Conservation (phyloP, 202 grass and related monocot species). For the Cymbopogon flexuosus region DNA sequence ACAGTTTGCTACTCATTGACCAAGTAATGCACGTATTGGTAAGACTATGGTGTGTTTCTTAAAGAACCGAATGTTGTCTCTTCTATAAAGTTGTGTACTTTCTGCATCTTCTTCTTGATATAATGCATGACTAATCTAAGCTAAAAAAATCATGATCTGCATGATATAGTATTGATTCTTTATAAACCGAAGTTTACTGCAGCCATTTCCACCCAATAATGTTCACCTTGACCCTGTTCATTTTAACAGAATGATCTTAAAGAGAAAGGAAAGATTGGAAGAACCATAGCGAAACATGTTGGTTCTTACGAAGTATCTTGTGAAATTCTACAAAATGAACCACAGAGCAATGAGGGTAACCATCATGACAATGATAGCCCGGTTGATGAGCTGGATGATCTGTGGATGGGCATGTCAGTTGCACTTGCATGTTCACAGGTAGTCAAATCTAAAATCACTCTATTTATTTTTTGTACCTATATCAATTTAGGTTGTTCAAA, state of each 20-base stretch:
- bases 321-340: slow-evolving; percentile 27
- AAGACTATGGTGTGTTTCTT: neutral
- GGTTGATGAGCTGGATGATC: slow-evolving; percentile 52
- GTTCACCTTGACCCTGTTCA: slow-evolving; percentile 25
- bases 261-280: slow-evolving; percentile 15
- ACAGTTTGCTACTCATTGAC: neutral
- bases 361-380: neutral
- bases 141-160: neutral
- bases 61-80: slow-evolving; percentile 1
- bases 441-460: slow-evolving; percentile 5
- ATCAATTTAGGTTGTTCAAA: neutral
- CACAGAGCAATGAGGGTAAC: slow-evolving; percentile 13
- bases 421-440: slow-evolving; percentile 72
- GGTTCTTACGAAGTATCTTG: slow-evolving; percentile 32
- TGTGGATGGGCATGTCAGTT: slow-evolving; percentile 65
- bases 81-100: slow-evolving; percentile 7
- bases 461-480: neutral
- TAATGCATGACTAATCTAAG: slow-evolving; percentile 7
- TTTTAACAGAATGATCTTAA: slow-evolving; percentile 32
- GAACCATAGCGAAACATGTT: slow-evolving; percentile 13
- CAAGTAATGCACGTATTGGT: neutral
- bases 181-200: neutral
- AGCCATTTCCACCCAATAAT: neutral
- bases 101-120: slow-evolving; percentile 15
- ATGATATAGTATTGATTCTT: slow-evolving; percentile 3